Base-by-base conservation (phyloP, 2,329 filamentous ascomycete genomes). In the Cryphonectria nitschkei region DNA sequence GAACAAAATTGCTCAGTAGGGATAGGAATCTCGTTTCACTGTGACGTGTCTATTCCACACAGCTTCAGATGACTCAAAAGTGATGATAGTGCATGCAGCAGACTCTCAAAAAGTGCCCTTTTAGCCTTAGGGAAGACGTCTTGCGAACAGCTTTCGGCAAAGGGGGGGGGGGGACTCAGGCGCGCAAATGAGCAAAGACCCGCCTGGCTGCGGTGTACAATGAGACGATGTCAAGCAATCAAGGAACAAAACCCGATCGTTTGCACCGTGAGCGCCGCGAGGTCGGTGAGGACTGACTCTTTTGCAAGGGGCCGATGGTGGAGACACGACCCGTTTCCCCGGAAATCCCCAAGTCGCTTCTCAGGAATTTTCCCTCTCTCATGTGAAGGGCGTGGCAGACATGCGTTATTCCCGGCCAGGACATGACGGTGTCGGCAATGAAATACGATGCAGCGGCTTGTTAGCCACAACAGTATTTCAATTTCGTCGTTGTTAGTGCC, bases 301-400 rank as follows among this genome's bases (percentile, higher is more conserved):
- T 32, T 58, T 8, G 54, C 11, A 56, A 19, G 29, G 7, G 7
- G 34, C 58, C 54, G 43, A 54, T 64, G 58, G 52, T 68, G 67
- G 41, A 61, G 67, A 63, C 41, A 62, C 39, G 46, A 39, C 43
- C 67, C 60, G 67, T 16, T 32, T 58, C 54, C 54, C 29, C 52
- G 26, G 54, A 32, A 26, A 29, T 32, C 54, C 54, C 26, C 54
- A 14, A 52, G 54, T 34, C 29, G 16, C 6, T 19, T 58, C 54
- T 14, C 52, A 56, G 6, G 3, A 56, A 29, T 0, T 29, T 29
- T 19, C 14, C 26, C 26, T 58, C 14, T 5, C 54, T 19, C 14
- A 3, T 8, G 54, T 22, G 58, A 61, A 61, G 19, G 58, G 58
- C 58, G 58, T 39, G 39, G 34, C 19, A 61, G n/a, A 39, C 11